Evolutionary conservation across 129 eudicot genomes (phyloP).

Genomic region (Erigeron canadensis): DNA sequence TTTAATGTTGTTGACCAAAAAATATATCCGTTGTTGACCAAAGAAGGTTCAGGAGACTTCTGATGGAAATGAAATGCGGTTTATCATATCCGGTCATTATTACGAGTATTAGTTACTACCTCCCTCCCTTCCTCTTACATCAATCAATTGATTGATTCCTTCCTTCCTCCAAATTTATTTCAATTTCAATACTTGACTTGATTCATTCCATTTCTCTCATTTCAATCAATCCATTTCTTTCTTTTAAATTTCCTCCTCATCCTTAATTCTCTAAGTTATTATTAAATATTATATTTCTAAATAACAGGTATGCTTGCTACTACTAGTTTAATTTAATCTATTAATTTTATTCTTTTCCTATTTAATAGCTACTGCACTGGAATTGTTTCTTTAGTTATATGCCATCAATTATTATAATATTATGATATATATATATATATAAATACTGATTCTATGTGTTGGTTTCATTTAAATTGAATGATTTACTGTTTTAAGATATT

Average conservation of each 20-base stretch:
- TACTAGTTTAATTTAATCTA: background rate
- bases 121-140: background rate
- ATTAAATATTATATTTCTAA: too few species aligned
- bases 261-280: too few species aligned
- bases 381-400: conserved; percentile 2
- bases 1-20: too few species aligned
- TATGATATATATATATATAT: background rate
- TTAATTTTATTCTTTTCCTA: too few species aligned
- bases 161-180: conserved; percentile 26
- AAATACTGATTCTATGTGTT: conserved; percentile 7
- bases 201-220: conserved; percentile 12
- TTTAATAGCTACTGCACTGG: conserved; percentile 5
- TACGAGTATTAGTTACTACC: too few species aligned
- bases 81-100: too few species aligned
- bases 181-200: background rate
- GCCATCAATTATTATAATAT: conserved; percentile 15
- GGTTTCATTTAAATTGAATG: conserved; percentile 4
- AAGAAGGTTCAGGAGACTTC: conserved; percentile 30
- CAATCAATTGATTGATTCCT: conserved; percentile 11
- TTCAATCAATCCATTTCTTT: conserved; percentile 19
- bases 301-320: too few species aligned
- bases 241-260: background rate
- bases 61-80: too few species aligned
- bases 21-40: background rate
- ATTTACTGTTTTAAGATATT: background rate